Percentiles rank a stretch among this genome's conserved stretches.
phyloP scores from a whole-genome alignment of 805 yeast species.

The Tetrapisispora phaffii region DNA sequence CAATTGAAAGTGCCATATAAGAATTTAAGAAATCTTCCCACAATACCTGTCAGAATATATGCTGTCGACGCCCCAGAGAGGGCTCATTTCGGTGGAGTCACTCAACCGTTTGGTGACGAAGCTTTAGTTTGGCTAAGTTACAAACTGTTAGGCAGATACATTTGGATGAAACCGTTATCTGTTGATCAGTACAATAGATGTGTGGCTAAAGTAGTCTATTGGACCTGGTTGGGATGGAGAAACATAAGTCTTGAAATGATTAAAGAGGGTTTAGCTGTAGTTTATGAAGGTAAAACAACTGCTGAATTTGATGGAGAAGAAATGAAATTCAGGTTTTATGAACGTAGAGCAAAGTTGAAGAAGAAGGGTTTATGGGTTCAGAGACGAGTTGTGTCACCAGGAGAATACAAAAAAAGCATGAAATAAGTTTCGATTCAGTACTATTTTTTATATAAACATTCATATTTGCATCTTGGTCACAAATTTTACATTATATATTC shows the following conservation, averaged over 20 bases:
- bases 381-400: constrained; percentile 55
- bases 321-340: constrained; percentile 46
- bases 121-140: constrained; percentile 68
- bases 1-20: constrained; percentile 19
- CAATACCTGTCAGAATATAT: constrained; percentile 73
- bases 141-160: constrained; percentile 54
- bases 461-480: no score
- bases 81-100: constrained; percentile 86
- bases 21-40: constrained; percentile 31
- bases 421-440: no score
- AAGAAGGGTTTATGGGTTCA: constrained; percentile 64
- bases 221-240: constrained; percentile 44
- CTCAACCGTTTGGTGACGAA: constrained; percentile 81
- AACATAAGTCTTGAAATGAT: constrained; percentile 88
- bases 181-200: constrained; percentile 85
- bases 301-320: constrained; percentile 84
- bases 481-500: neutral
- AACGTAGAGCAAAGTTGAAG: constrained; percentile 45
- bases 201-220: constrained; percentile 63
- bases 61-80: constrained; percentile 97
- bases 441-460: no score
- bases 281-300: constrained; percentile 72
- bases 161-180: constrained; percentile 68
- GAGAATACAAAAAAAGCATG: constrained; percentile 52
- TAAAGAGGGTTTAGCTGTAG: constrained; percentile 70